phyloP scores from a whole-genome alignment of 192 early-diverging fungal species.

The Chytriomyces confervae region DNA sequence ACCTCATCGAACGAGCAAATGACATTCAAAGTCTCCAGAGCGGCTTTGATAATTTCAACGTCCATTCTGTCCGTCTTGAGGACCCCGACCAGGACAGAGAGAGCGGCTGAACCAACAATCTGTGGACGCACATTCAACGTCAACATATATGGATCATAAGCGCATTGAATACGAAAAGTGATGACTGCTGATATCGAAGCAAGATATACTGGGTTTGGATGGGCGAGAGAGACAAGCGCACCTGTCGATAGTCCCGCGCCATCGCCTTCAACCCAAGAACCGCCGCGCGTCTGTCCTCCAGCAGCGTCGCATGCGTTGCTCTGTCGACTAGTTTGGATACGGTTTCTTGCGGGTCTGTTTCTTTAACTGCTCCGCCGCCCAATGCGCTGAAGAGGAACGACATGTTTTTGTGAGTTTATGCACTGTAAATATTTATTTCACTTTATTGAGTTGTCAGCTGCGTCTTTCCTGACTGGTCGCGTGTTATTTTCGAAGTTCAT shows the following conservation, averaged over 20 bases:
- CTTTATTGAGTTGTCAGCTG: no score
- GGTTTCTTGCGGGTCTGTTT: conserved; percentile 67
- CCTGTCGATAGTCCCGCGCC: conserved; percentile 79
- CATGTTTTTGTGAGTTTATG: not conserved
- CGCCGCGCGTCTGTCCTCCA: conserved; percentile 90
- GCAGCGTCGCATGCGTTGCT: conserved; percentile 78
- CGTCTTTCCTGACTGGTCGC: no score
- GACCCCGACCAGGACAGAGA: conserved; percentile 74
- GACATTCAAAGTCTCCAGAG: conserved; percentile 87
- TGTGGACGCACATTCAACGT: conserved; percentile 39
- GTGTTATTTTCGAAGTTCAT: no score
- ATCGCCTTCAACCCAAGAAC: conserved; percentile 86
- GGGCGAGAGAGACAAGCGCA: conserved; percentile 34
- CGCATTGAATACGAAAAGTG: not conserved
- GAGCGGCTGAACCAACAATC: conserved; percentile 84
- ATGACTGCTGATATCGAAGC: not conserved
- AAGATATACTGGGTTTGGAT: conserved; percentile 7
- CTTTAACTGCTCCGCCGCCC: conserved; percentile 1
- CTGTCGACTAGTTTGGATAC: conserved; percentile 85
- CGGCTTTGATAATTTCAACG: conserved; percentile 82
- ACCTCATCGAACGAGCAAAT: conserved; percentile 58
- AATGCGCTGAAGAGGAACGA: conserved; percentile 27
- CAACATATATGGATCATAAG: conserved; percentile 6
- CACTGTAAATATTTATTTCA: no score
- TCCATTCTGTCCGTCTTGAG: conserved; percentile 84